Conservation (phyloP, 768 basidiomycete species). For the Lenzites betulinus region DNA sequence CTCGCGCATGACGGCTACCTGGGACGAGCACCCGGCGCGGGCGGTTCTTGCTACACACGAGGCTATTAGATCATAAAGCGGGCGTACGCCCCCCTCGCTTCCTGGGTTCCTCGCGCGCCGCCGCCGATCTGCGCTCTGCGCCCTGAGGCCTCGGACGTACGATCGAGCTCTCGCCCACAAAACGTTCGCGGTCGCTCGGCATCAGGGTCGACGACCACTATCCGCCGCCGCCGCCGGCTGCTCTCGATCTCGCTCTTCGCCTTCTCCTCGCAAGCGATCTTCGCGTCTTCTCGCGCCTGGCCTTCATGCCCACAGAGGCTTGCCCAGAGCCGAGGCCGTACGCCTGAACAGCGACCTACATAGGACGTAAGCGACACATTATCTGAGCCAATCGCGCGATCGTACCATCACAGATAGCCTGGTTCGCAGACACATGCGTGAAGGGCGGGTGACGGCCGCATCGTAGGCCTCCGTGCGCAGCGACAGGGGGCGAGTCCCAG, state of each 20-base stretch:
- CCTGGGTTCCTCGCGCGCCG: too few relatives aligned
- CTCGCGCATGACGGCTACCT: not conserved
- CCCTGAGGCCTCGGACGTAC: not conserved
- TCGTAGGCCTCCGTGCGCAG: not conserved
- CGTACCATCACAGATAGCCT: not conserved
- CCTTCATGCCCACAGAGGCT: not conserved
- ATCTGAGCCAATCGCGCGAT: not conserved
- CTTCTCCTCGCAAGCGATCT: not conserved
- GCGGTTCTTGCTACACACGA: constrained; percentile 8
- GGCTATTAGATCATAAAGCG: constrained; percentile 10
- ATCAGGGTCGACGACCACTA: not conserved
- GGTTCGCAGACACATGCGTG: not conserved
- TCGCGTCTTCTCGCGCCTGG: not conserved
- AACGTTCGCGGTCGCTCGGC: constrained; percentile 5
- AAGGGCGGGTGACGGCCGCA: not conserved
- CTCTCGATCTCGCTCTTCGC: not conserved
- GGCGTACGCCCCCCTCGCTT: not conserved
- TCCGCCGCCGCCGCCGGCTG: not conserved
- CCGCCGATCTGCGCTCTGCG: not conserved
- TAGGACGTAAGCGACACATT: too few relatives aligned
- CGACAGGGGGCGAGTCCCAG: not conserved
- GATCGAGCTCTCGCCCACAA: not conserved
- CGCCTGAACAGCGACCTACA: too few relatives aligned
- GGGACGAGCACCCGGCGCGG: not conserved
- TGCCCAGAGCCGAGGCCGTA: too few relatives aligned